Base-by-base conservation (phyloP, 202 grass and related monocot genomes). In the Elaeis oleifera region DNA sequence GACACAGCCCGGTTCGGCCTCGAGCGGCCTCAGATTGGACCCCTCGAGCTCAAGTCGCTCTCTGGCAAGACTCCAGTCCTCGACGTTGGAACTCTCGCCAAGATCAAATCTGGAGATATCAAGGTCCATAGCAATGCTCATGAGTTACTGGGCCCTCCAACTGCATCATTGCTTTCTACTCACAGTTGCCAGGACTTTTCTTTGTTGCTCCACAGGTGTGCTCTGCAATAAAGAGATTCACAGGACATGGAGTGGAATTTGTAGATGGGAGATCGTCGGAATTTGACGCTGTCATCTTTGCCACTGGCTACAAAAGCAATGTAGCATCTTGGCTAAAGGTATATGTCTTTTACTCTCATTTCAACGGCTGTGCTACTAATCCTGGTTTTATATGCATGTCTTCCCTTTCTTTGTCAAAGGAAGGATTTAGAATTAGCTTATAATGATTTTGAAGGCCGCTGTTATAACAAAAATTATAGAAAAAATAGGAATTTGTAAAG, bases 301-400 rank as follows among this genome's bases (percentile, higher is more conserved):
- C 92, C 19, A 97, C 92, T 1, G 92, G 92, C 15, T 97, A 81
- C 27, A 81, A 65, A 61, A 97, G 88, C 44, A 97, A 97, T 58
- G 92, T 92, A 21, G 77, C 88, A 64, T 77, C 68, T 65, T 97
- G 92, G 92, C 71, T 97, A 49, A 89, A 91, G 88, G 92, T 97
- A 89, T 67, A 27, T 0, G 28, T 49, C 36, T 3, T 44, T 39
- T 31, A 31, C 5, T 31, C 5, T 31, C 28, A 6, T 31, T 6
- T 44, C 13, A 44, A 3, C 11, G 11, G 36, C 36, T 14, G 36
- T 44, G 36, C 36, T 39, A 44, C 36, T 44, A 3, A 44, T 44
- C 36, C 7, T 14, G 36, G 36, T 44, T 44, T 44, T 44, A 44
- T 44, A 13, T 13, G 9, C 36, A 44, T 44, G 9, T 13, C 36